Evolutionary conservation across 1,284 basidiomycete genomes (phyloP), one percentile per base, ranked within the genome.

Genomic region (Cryptococcus sp.): DNA sequence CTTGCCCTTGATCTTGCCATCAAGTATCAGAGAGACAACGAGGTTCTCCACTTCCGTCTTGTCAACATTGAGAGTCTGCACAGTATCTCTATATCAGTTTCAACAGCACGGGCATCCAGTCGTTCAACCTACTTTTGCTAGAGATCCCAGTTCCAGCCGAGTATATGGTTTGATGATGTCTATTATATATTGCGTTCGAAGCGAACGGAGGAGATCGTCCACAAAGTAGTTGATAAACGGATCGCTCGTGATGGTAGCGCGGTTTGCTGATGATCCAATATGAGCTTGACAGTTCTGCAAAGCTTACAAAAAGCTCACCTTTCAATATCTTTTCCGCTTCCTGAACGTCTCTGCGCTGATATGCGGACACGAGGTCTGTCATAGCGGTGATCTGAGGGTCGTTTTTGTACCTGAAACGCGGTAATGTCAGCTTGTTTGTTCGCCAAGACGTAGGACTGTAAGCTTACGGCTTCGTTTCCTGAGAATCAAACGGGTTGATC

Each of bases 401-500:
- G 61, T 87, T 92, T 82, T 97, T 97, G 81, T 99, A 99, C 57
- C 90, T 93, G 69, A 5, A 8, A 35, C 8, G 30, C 30, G 8
- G 30, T 5, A 35, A 51, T 58, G 27, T 25, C 3, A 13, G 35
- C 50, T 40, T 16, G 30, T 40, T 3, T n/a, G n/a, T n/a, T n/a
- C n/a, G n/a, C n/a, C n/a, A n/a, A n/a, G n/a, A n/a, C n/a, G n/a
- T n/a, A n/a, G n/a, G n/a, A n/a, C n/a, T n/a, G n/a, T n/a, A n/a
- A 51, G 81, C 86, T 69, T 64, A 93, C 84, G 96, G 96, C 75
- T 99, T 99, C 7, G 95, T 99, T 81, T 99, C 96, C 79, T 99
- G 95, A 70, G 91, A 95, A 80, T 99, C 96, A 75, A 99, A 99
- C 0, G 96, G 96, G 76, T 99, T 97, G 79, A 99, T 96, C 71